A percentile compares a stretch with the other conserved stretches of the same genome.
Conservation (phyloP, 768 basidiomycete species). For the Porpolomopsis calyptriformis region DNA sequence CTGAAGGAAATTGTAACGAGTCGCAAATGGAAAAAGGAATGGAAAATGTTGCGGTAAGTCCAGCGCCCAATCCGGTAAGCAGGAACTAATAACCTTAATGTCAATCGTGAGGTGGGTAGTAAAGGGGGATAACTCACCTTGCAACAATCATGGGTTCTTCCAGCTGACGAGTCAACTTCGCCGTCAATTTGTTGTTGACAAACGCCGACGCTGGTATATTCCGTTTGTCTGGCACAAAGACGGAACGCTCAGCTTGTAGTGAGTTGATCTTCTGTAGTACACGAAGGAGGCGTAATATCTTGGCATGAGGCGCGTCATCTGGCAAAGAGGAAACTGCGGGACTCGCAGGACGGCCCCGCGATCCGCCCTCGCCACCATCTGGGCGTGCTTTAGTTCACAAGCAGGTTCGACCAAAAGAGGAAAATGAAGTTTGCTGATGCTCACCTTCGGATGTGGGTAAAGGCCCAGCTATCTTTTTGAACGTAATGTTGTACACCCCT, state of each 20-base stretch:
- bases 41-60: constrained; percentile 95
- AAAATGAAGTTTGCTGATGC: constrained; percentile 12
- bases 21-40: constrained; percentile 98
- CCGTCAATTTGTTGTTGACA: constrained; percentile 95
- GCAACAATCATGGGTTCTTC: constrained; percentile 99
- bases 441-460: constrained; percentile 51
- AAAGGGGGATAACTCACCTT: constrained; percentile 42
- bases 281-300: constrained; percentile 82
- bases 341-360: constrained; percentile 49
- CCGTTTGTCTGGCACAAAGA: constrained; percentile 39
- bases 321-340: constrained; percentile 71
- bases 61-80: constrained; percentile 93
- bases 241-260: constrained; percentile 53
- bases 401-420: neutral
- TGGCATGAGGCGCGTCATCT: constrained; percentile 75
- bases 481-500: constrained; percentile 84
- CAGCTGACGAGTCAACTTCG: constrained; percentile 92
- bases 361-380: constrained; percentile 32
- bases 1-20: constrained; percentile 93
- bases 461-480: constrained; percentile 84
- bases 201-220: constrained; percentile 75
- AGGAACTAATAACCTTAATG: constrained; percentile 48
- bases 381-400: constrained; percentile 21
- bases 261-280: constrained; percentile 78
- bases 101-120: neutral